A percentile compares a stretch with the other conserved stretches of the same genome.
Conservation (phyloP, 345 rosid genomes). For the Theobroma cacao region DNA sequence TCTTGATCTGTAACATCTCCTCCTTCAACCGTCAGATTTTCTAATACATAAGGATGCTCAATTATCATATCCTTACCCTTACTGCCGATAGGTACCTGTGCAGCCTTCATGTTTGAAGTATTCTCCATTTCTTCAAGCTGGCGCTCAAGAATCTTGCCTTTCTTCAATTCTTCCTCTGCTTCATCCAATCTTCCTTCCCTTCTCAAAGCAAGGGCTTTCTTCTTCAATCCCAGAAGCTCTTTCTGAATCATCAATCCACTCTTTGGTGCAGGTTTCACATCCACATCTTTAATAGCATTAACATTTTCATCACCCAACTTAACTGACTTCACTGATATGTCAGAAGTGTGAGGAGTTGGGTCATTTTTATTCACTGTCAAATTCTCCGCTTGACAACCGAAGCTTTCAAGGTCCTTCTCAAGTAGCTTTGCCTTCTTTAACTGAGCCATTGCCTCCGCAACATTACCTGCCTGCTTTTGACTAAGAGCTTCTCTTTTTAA, state of each 20-base stretch:
- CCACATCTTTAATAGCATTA: conserved; percentile 25
- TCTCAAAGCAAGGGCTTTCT: conserved; percentile 70
- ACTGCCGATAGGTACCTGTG: conserved; percentile 6
- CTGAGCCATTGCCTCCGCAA: conserved; percentile 60
- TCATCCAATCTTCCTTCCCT: conserved; percentile 72
- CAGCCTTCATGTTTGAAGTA: conserved; percentile 34
- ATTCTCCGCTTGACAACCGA: conserved; percentile 20
- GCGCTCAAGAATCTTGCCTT: conserved; percentile 57
- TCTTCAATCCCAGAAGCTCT: conserved; percentile 70
- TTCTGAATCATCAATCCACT: conserved; percentile 59
- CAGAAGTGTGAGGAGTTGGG: conserved; percentile 26
- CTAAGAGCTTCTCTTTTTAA: conserved; percentile 67
- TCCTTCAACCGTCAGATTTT: conserved; percentile 32
- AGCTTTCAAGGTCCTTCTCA: conserved; percentile 53
- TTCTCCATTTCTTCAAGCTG: conserved; percentile 69
- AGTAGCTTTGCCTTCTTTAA: conserved; percentile 78
- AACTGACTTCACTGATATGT: conserved; percentile 12
- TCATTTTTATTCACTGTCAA: background rate
- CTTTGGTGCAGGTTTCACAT: conserved; percentile 32
- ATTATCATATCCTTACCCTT: conserved; percentile 20
- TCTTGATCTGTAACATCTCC: conserved; percentile 72
- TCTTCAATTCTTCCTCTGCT: conserved; percentile 69
- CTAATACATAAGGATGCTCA: conserved; percentile 26
- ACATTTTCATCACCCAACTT: conserved; percentile 14
- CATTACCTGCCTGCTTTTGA: conserved; percentile 57